Evolutionary conservation across 1,284 basidiomycete genomes (phyloP).

Genomic region (Malassezia slooffiae): DNA sequence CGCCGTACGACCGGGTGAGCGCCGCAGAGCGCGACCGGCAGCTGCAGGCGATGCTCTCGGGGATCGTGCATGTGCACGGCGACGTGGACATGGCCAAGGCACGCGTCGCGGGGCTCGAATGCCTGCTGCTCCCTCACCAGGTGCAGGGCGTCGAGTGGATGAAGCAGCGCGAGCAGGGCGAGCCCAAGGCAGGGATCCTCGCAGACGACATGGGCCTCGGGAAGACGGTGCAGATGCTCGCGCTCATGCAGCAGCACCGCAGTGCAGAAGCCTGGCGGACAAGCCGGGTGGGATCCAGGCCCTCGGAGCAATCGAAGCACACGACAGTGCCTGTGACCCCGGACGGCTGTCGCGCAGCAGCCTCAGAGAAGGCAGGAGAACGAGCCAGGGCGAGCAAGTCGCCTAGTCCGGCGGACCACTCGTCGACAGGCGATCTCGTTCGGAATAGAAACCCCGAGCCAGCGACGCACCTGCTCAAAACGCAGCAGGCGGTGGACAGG

Average conservation of each 20-base stretch:
- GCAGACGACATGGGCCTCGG: slow-evolving; percentile 60
- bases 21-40: slow-evolving; percentile 30
- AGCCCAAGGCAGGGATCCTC: slow-evolving; percentile 68
- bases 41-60: slow-evolving; percentile 25
- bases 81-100: slow-evolving; percentile 17
- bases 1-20: too few relatives aligned
- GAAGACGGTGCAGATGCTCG: slow-evolving; percentile 83
- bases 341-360: too few relatives aligned
- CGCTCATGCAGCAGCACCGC: slow-evolving; percentile 56
- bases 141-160: slow-evolving; percentile 76
- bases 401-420: too few relatives aligned
- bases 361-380: too few relatives aligned
- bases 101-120: slow-evolving; percentile 49
- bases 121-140: slow-evolving; percentile 72
- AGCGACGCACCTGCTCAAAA: too few relatives aligned
- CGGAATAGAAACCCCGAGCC: too few relatives aligned
- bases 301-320: neutral
- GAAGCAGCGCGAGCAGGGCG: slow-evolving; percentile 65
- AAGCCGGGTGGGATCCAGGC: neutral
- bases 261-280: neutral
- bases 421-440: too few relatives aligned
- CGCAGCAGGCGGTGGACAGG: too few relatives aligned
- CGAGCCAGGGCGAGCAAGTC: too few relatives aligned
- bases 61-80: slow-evolving; percentile 28
- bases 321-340: neutral